A percentile compares a stretch with the other conserved stretches of the same genome.
Evolutionary conservation across 768 basidiomycete species (phyloP).

Genomic region (Lepiota brunneoincarnata): DNA sequence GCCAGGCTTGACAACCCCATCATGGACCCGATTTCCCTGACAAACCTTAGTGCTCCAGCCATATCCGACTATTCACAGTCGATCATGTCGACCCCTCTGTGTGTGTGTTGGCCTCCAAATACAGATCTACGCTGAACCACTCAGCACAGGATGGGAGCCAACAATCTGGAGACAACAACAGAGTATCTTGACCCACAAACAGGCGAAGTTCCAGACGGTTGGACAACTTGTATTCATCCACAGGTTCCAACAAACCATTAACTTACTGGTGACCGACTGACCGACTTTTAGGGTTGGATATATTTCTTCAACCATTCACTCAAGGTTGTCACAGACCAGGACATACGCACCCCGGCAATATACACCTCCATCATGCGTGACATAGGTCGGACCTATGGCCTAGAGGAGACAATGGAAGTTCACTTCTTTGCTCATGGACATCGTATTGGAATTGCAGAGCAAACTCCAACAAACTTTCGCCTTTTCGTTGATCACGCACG

Average conservation of each 20-base stretch:
- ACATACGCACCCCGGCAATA: conserved; percentile 38
- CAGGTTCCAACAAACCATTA: conserved; percentile 21
- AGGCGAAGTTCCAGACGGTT: conserved; percentile 21
- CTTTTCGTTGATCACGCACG: conserved; percentile 45
- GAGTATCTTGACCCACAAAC: too few relatives aligned
- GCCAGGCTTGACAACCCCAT: too few relatives aligned
- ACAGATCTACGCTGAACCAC: too few relatives aligned
- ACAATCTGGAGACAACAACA: too few relatives aligned
- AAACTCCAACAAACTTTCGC: conserved; percentile 24
- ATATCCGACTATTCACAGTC: too few relatives aligned
- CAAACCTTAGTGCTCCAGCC: too few relatives aligned
- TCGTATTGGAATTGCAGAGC: conserved; percentile 10
- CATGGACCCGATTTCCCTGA: too few relatives aligned
- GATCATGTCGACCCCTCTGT: too few relatives aligned
- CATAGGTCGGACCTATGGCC: conserved; percentile 23
- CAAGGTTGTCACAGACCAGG: conserved; percentile 47
- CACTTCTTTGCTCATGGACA: conserved; percentile 32
- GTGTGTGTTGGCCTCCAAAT: too few relatives aligned
- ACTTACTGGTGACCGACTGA: neutral
- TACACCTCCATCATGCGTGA: neutral
- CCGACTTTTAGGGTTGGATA: conserved; percentile 40
- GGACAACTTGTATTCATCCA: conserved; percentile 41
- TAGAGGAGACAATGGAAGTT: conserved; percentile 43
- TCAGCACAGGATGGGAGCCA: too few relatives aligned
- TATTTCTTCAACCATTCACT: conserved; percentile 43